A percentile compares a stretch with the other conserved stretches of the same genome.
Evolutionary conservation across 1,139 yeast species (phyloP).

Genomic region (Yamadazyma diospyri): DNA sequence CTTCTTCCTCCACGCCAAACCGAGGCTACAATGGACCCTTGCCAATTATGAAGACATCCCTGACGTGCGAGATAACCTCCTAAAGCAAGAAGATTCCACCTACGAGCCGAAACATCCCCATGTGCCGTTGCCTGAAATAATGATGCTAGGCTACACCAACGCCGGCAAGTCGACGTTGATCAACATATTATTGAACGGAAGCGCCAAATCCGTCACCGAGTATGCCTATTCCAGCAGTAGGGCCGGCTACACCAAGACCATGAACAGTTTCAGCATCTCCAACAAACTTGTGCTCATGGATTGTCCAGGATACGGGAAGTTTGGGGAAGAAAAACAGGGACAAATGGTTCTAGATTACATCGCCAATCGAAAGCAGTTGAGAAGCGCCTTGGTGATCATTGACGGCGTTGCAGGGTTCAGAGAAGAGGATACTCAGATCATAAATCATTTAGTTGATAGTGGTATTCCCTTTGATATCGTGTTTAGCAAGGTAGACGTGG

Average conservation of each 20-base stretch:
- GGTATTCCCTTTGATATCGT: slow-evolving; percentile 74
- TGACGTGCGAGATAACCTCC: slow-evolving; percentile 39
- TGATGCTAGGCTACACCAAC: slow-evolving; percentile 75
- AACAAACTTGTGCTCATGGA: slow-evolving; percentile 65
- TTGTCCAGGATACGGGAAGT: slow-evolving; percentile 83
- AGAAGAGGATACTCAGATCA: slow-evolving; percentile 51
- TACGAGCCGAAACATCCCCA: slow-evolving; percentile 16
- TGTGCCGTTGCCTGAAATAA: slow-evolving; percentile 56
- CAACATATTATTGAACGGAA: slow-evolving; percentile 46
- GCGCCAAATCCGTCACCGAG: slow-evolving; percentile 17
- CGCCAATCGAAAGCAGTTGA: slow-evolving; percentile 46
- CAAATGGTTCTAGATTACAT: slow-evolving; percentile 61
- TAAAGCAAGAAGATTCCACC: slow-evolving; percentile 18
- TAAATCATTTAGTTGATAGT: slow-evolving; percentile 44
- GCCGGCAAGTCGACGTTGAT: slow-evolving; percentile 81
- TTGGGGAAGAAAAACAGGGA: slow-evolving; percentile 65
- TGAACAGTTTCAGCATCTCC: slow-evolving; percentile 70
- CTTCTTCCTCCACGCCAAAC: slow-evolving; percentile 44
- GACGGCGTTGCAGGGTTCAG: slow-evolving; percentile 58
- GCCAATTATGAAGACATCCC: slow-evolving; percentile 54
- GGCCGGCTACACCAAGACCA: slow-evolving; percentile 76
- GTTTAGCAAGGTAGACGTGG: slow-evolving; percentile 69
- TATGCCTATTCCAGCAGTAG: slow-evolving; percentile 54
- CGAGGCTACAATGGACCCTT: slow-evolving; percentile 58
- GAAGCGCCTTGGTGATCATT: slow-evolving; percentile 58